phyloP scores from a whole-genome alignment of 129 eudicot genomes.

The Flaveria linearis region DNA sequence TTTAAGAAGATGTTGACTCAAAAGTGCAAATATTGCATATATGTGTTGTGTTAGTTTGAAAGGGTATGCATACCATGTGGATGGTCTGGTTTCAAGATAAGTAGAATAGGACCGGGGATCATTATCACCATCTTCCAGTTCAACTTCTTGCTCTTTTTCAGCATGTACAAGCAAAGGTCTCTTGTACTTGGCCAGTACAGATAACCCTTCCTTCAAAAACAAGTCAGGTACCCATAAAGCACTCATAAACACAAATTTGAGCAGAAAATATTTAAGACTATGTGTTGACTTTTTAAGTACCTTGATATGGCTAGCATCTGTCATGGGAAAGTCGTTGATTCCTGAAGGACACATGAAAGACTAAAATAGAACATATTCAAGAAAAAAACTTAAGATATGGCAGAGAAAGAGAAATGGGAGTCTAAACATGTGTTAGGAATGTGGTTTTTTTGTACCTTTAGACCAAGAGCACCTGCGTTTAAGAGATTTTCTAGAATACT shows the following conservation, averaged over 20 bases:
- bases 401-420: neutral
- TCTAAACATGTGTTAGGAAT: neutral
- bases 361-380: conserved; percentile 41
- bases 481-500: conserved; percentile 72
- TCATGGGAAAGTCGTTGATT: conserved; percentile 97
- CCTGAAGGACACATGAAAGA: conserved; percentile 99
- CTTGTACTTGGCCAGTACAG: conserved; percentile 69
- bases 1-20: neutral
- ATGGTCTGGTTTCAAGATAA: conserved; percentile 90
- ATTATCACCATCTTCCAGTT: conserved; percentile 33
- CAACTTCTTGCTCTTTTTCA: conserved; percentile 62
- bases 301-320: conserved; percentile 85
- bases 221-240: neutral
- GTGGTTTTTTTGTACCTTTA: conserved; percentile 54
- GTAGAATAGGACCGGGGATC: conserved; percentile 73
- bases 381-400: conserved; percentile 11
- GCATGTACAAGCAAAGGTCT: conserved; percentile 98
- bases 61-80: conserved; percentile 59
- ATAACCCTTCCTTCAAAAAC: conserved; percentile 66
- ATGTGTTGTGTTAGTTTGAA: neutral
- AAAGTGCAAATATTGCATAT: neutral
- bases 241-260: conserved; percentile 9
- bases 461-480: conserved; percentile 89
- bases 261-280: neutral
- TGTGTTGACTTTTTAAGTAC: conserved; percentile 33